A percentile compares a stretch with the other conserved stretches of the same genome.
phyloP scores from a whole-genome alignment of 345 rosid species.

The Kandelia obovata region DNA sequence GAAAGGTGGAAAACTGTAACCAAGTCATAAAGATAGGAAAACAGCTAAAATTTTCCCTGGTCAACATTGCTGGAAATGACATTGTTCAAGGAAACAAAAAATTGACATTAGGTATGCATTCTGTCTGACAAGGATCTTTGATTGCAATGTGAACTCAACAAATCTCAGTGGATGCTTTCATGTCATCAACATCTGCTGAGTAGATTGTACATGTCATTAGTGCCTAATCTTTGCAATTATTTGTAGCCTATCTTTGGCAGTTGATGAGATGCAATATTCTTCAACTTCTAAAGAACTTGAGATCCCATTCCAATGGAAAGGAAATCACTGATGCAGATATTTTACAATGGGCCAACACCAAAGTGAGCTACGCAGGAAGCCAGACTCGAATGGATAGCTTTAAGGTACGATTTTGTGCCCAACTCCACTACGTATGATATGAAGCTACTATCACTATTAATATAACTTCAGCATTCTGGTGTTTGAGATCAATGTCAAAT shows the following conservation, averaged over 20 bases:
- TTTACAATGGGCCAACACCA: slow-evolving; percentile 83
- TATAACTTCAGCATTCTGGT: background rate
- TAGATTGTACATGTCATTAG: background rate
- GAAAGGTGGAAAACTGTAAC: slow-evolving; percentile 95
- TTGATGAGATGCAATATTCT: slow-evolving; percentile 91
- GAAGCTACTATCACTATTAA: background rate
- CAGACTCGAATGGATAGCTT: slow-evolving; percentile 74
- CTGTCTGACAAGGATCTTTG: background rate
- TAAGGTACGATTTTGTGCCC: slow-evolving; percentile 47
- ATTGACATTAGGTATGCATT: slow-evolving; percentile 66
- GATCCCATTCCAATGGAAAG: slow-evolving; percentile 85
- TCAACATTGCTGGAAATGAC: slow-evolving; percentile 93
- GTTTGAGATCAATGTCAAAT: background rate
- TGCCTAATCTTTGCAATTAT: slow-evolving; percentile 4
- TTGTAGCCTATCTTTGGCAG: slow-evolving; percentile 88
- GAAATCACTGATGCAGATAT: slow-evolving; percentile 83
- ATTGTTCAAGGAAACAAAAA: slow-evolving; percentile 95
- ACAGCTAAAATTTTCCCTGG: slow-evolving; percentile 90
- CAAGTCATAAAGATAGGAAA: slow-evolving; percentile 94
- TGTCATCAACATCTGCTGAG: background rate
- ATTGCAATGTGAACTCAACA: background rate
- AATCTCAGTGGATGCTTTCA: background rate
- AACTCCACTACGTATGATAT: background rate
- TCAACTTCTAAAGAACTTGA: slow-evolving; percentile 88
- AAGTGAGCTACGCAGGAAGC: slow-evolving; percentile 66